Evolutionary conservation across 352 stramenopile species (phyloP).

Genomic region (Globisporangium nagaii): DNA sequence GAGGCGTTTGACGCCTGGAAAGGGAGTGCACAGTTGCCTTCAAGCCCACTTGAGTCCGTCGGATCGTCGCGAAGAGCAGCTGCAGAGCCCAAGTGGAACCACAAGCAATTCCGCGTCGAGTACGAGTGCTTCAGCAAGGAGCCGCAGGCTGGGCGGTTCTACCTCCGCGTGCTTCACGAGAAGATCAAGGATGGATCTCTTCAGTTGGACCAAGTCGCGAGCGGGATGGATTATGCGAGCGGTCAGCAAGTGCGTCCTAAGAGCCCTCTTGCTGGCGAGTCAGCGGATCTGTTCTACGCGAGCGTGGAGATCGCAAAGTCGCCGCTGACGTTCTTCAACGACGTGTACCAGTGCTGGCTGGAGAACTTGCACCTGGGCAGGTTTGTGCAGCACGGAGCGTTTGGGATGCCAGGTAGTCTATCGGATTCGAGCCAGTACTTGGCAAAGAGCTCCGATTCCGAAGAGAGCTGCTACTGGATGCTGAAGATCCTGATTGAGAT

Average conservation of each 20-base stretch:
- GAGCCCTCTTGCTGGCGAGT: conserved; percentile 21
- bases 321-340: conserved; percentile 61
- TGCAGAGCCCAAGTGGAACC: conserved; percentile 51
- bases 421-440: conserved; percentile 2
- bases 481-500: conserved; percentile 69
- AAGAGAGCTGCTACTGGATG: conserved; percentile 52
- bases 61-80: conserved; percentile 17
- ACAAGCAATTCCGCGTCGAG: conserved; percentile 53
- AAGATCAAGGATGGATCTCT: conserved; percentile 68
- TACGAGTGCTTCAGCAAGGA: conserved; percentile 65
- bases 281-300: conserved; percentile 48
- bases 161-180: conserved; percentile 64
- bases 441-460: conserved; percentile 12
- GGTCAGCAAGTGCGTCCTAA: conserved; percentile 38
- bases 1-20: conserved; percentile 50
- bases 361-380: conserved; percentile 56
- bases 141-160: conserved; percentile 59
- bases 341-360: conserved; percentile 80
- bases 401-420: conserved; percentile 25
- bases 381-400: conserved; percentile 25
- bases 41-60: conserved; percentile 12
- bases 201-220: conserved; percentile 44
- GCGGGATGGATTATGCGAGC: conserved; percentile 28
- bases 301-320: conserved; percentile 62
- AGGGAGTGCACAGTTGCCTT: conserved; percentile 9